These are phyloP conservation scores for Onygena corvina DNA, from an alignment of 2,329 filamentous ascomycete genomes.

Conservation along the genomic window DNA sequence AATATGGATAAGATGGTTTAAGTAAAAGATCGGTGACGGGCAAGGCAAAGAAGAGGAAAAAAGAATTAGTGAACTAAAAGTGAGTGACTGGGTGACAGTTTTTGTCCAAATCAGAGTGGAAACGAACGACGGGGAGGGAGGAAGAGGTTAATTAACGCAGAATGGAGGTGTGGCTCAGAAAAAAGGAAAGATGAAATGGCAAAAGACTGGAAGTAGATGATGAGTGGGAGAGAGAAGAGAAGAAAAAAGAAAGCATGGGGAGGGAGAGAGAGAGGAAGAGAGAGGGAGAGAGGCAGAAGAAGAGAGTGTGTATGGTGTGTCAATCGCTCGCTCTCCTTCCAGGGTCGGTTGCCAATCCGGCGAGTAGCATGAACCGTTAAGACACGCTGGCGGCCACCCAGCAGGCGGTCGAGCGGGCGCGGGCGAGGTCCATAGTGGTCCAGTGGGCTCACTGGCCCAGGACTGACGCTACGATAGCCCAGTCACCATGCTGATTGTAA, in stretches of 20 bases:
- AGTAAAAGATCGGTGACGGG: conserved; percentile 23
- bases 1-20: conserved; percentile 18
- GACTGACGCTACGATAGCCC: background rate
- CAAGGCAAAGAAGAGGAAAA: conserved; percentile 14
- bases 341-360: conserved; percentile 3
- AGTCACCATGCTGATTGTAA: conserved; percentile 7
- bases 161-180: conserved; percentile 10
- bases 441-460: background rate
- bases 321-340: background rate
- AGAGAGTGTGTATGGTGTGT: background rate
- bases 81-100: conserved; percentile 9
- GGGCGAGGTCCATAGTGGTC: conserved; percentile 5
- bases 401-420: background rate
- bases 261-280: background rate
- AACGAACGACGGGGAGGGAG: conserved; percentile 3
- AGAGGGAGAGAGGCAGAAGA: background rate
- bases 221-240: conserved; percentile 15
- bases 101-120: conserved; percentile 3
- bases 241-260: conserved; percentile 15
- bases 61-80: conserved; percentile 14
- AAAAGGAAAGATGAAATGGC: conserved; percentile 10
- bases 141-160: background rate
- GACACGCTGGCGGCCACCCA: conserved; percentile 1
- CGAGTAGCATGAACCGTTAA: conserved; percentile 10
- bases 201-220: conserved; percentile 11